These are phyloP conservation scores for Pelargonium australe DNA, from an alignment of 441 rosid species.

Conservation along the genomic window DNA sequence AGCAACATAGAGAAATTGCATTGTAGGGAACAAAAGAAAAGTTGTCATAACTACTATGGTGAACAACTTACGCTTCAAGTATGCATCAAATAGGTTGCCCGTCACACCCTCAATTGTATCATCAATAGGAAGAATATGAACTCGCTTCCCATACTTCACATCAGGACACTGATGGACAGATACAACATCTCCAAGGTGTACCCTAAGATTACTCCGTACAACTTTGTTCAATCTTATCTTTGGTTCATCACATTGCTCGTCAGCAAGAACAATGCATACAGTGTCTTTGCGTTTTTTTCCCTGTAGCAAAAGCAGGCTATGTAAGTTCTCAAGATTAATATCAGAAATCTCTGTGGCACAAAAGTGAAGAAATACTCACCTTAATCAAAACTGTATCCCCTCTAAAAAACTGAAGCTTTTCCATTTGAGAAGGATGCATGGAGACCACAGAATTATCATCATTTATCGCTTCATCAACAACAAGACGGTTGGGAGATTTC, in stretches of 20 bases:
- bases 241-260: slow-evolving; percentile 15
- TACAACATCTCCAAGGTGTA: background rate
- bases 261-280: slow-evolving; percentile 17
- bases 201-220: background rate
- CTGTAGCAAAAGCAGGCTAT: background rate
- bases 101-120: slow-evolving; percentile 5
- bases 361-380: slow-evolving; percentile 6
- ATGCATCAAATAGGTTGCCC: slow-evolving; percentile 6
- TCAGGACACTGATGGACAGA: slow-evolving; percentile 7
- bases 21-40: too few relatives aligned
- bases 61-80: slow-evolving; percentile 1
- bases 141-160: slow-evolving; percentile 5
- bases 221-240: slow-evolving; percentile 18
- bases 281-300: slow-evolving; percentile 17
- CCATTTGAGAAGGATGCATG: slow-evolving; percentile 24
- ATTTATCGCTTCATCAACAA: slow-evolving; percentile 24
- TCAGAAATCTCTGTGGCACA: too few relatives aligned
- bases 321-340: too few relatives aligned
- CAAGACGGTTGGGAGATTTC: slow-evolving; percentile 26
- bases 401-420: slow-evolving; percentile 27
- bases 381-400: slow-evolving; percentile 24
- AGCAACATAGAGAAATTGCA: background rate
- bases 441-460: slow-evolving; percentile 26
- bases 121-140: slow-evolving; percentile 4
- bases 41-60: too few relatives aligned